phyloP scores from a whole-genome alignment of 2,329 filamentous ascomycete genomes.

The Hypoxylon sp. region DNA sequence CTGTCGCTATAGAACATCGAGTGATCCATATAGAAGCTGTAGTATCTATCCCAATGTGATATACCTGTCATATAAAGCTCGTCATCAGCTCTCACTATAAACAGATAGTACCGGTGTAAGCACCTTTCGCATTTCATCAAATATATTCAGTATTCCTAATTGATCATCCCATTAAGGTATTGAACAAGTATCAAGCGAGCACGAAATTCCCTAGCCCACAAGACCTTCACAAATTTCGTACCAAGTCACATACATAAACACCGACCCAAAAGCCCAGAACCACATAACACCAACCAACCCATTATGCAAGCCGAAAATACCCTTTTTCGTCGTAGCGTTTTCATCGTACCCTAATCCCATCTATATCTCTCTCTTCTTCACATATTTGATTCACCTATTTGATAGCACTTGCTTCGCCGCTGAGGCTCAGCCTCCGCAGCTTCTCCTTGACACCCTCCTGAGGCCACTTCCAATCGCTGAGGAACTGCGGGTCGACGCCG shows the following conservation, averaged over 20 bases:
- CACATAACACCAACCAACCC: conserved; percentile 22
- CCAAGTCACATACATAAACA: conserved; percentile 7
- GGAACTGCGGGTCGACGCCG: conserved; percentile 77
- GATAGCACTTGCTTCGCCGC: neutral
- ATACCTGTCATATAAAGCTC: too few species aligned
- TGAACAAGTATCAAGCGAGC: conserved; percentile 3
- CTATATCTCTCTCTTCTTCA: conserved; percentile 6
- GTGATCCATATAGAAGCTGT: too few species aligned
- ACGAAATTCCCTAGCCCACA: neutral
- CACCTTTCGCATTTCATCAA: too few species aligned
- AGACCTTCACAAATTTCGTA: conserved; percentile 5
- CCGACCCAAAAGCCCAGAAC: conserved; percentile 20
- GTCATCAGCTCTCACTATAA: too few species aligned
- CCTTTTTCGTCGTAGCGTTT: conserved; percentile 19
- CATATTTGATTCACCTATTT: too few species aligned
- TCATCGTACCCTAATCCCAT: neutral
- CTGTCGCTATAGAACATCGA: too few species aligned
- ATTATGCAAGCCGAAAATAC: conserved; percentile 23
- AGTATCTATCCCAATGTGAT: too few species aligned
- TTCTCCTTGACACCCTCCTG: conserved; percentile 58
- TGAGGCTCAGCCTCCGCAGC: conserved; percentile 39
- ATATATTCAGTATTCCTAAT: neutral
- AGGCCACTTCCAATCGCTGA: conserved; percentile 78
- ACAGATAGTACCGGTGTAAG: too few species aligned
- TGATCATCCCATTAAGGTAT: neutral